Base-by-base conservation (phyloP, 2,329 filamentous ascomycete species). In the Coniochaeta hoffmannii region DNA sequence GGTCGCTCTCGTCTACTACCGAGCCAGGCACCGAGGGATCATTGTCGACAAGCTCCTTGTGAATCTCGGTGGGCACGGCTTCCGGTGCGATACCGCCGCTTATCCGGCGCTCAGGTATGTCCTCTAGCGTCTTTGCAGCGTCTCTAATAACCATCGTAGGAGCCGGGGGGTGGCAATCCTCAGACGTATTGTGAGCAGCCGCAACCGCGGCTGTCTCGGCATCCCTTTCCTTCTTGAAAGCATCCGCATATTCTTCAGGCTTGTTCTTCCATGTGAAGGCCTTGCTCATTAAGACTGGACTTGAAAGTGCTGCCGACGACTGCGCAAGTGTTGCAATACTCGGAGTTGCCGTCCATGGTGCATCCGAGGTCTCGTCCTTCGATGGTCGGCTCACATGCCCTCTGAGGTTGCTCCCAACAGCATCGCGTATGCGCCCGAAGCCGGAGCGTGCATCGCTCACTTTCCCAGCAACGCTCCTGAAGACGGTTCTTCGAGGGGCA, bases 371-470 rank as follows among this genome's bases (percentile, higher is more conserved):
- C n/a, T 83, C 82, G 55, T 86, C 82, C 61, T 74, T 81, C 4
- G 82, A 84, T n/a, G 76, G 75, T 14, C 79, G 77, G 60, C 69
- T 76, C 50, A 66, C 63, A 57, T 86, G 81, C 1, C 80, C 78
- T 59, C 76, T 76, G n/a, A 77, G 66, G 11, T 73, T 73, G 14
- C 77, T 76, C 1, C 89, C 89, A 34, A 96, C 88, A 2, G 86
- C 90, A 66, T 93, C 90, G 65, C 92, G 92, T 68, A 97, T 91
- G 34, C 89, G 85, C 1, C 88, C 89, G 55, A 96, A 79, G 0
- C 91, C 90, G 55, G 87, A 90, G 50, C 88, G 85, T 49, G 90
- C 89, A 69, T 95, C 90, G 59, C 82, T 88, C 66, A 89, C 87
- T 61, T 88, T 87, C 5, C 83, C 89, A 2, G 87, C 87, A 15